Conservation (phyloP, 164 flowering plant species). For the Chimonanthus salicifolius region DNA sequence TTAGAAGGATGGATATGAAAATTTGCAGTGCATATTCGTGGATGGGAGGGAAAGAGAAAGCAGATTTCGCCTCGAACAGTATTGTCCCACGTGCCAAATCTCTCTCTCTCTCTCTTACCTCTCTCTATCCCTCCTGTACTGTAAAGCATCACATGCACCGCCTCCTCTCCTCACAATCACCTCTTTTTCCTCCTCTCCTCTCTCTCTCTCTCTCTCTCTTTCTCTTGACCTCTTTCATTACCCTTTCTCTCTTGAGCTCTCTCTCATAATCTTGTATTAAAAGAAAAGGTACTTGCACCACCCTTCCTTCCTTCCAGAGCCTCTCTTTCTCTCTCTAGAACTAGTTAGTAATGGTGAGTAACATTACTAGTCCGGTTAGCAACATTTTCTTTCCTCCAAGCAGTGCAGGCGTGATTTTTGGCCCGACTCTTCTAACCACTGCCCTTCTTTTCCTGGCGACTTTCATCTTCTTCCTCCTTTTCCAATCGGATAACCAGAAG, state of each 20-base stretch:
- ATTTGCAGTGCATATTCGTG: no score
- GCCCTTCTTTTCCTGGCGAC: constrained; percentile 13
- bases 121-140: background rate
- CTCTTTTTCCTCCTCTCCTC: background rate
- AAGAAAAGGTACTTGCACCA: background rate
- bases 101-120: background rate
- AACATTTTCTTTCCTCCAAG: constrained; percentile 1
- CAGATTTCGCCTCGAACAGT: background rate
- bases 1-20: no score
- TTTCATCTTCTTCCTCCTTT: constrained; percentile 5
- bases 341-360: background rate
- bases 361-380: constrained; percentile 4
- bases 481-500: background rate
- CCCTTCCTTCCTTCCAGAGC: background rate
- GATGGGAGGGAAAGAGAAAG: no score
- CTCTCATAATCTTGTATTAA: no score
- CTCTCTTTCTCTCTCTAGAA: background rate
- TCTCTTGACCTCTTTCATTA: background rate
- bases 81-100: no score
- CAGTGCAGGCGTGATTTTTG: background rate
- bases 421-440: constrained; percentile 10
- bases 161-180: background rate
- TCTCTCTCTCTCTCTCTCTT: background rate
- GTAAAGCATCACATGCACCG: background rate
- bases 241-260: background rate